Evolutionary conservation across 148 eudicot genomes (phyloP).

Genomic region (Cornus controversa): DNA sequence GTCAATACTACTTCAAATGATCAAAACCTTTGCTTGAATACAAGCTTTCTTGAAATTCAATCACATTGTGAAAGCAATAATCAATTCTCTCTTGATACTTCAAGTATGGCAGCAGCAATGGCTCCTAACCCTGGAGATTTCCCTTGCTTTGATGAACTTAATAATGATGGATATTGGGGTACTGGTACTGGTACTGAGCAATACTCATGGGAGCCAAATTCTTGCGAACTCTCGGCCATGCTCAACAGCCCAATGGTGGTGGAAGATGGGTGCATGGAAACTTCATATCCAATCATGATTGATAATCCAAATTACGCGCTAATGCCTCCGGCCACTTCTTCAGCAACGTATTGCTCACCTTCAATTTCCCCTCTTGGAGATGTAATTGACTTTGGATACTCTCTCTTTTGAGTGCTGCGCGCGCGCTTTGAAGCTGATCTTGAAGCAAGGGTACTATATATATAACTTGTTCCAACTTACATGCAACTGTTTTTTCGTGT

Average conservation of each 20-base stretch:
- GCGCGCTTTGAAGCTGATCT: neutral
- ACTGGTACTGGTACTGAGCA: too few relatives aligned
- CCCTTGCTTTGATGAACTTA: slow-evolving; percentile 14
- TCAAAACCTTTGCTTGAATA: neutral
- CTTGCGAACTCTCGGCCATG: slow-evolving; percentile 42
- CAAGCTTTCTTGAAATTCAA: slow-evolving; percentile 12
- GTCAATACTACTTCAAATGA: slow-evolving; percentile 22
- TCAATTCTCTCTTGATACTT: slow-evolving; percentile 7
- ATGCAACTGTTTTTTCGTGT: slow-evolving; percentile 8
- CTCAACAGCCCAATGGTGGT: slow-evolving; percentile 24
- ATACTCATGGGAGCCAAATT: slow-evolving; percentile 36
- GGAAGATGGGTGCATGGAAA: slow-evolving; percentile 28
- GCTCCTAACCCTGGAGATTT: slow-evolving; percentile 7
- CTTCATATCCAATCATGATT: slow-evolving; percentile 6
- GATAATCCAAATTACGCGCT: slow-evolving; percentile 18
- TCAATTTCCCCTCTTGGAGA: slow-evolving; percentile 35
- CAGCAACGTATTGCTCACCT: slow-evolving; percentile 9
- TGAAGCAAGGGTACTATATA: neutral
- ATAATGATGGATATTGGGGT: slow-evolving; percentile 35
- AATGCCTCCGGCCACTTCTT: slow-evolving; percentile 17
- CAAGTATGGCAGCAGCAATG: neutral
- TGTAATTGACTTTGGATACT: slow-evolving; percentile 45
- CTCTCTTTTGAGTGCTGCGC: slow-evolving; percentile 36
- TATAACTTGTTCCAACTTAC: neutral
- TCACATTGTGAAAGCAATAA: slow-evolving; percentile 1